Percentiles rank a stretch among this genome's conserved stretches.
phyloP scores from a whole-genome alignment of 495 filamentous ascomycete genomes.

The Alectoria sarmentosa region DNA sequence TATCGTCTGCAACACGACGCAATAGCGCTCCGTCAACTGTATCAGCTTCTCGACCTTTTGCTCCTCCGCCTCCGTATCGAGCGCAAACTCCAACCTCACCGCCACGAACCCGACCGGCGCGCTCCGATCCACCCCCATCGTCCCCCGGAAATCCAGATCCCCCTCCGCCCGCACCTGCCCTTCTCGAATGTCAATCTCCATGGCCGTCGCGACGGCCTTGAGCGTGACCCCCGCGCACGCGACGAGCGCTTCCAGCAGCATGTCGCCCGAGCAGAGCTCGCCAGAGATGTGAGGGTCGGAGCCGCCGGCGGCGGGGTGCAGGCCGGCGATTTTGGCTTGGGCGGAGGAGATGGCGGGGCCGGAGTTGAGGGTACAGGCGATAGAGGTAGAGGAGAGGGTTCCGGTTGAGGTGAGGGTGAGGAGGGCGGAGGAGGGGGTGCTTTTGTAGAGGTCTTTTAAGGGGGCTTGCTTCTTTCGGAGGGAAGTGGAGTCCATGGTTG shows the following conservation, averaged over 20 bases:
- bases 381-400: conserved; percentile 27
- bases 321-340: conserved; percentile 27
- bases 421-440: conserved; percentile 30
- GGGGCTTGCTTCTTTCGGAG: conserved; percentile 34
- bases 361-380: conserved; percentile 32
- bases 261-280: conserved; percentile 35
- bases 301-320: conserved; percentile 32
- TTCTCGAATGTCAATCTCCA: conserved; percentile 27
- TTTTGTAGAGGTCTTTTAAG: conserved; percentile 31
- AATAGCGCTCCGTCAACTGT: conserved; percentile 35
- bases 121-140: conserved; percentile 32
- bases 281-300: conserved; percentile 29
- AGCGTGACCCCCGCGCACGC: conserved; percentile 36
- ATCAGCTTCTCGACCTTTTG: conserved; percentile 32
- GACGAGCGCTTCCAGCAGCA: conserved; percentile 35
- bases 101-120: conserved; percentile 34
- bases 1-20: conserved; percentile 36
- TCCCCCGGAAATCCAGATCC: conserved; percentile 35
- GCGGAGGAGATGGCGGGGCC: conserved; percentile 29
- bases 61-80: conserved; percentile 29
- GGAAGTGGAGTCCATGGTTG: conserved; percentile 25
- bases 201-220: conserved; percentile 33
- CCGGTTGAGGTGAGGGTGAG: conserved; percentile 32
- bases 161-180: conserved; percentile 33
- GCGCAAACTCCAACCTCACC: conserved; percentile 31